Conservation (phyloP, 768 basidiomycete genomes). For the Cystofilobasidium capitatum region DNA sequence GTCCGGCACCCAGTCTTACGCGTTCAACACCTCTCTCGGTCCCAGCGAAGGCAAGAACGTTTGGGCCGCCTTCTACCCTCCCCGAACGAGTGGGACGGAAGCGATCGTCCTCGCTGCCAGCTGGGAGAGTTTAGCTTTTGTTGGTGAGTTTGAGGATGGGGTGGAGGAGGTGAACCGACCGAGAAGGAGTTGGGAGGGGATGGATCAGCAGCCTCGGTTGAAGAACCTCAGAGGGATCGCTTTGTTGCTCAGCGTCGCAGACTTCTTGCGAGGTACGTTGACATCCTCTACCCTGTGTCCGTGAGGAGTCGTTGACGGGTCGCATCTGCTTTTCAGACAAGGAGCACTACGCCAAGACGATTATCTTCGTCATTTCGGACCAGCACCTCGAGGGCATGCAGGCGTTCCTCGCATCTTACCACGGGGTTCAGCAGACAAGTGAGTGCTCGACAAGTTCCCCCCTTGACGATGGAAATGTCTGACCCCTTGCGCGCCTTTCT, state of each 20-base stretch:
- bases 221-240: slow-evolving; percentile 78
- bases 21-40: slow-evolving; percentile 44
- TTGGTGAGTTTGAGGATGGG: slow-evolving; percentile 15
- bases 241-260: slow-evolving; percentile 71
- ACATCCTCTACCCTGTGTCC: neutral
- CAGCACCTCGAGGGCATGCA: slow-evolving; percentile 84
- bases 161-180: neutral
- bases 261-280: slow-evolving; percentile 64
- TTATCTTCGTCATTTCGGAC: slow-evolving; percentile 81
- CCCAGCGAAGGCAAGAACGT: slow-evolving; percentile 57
- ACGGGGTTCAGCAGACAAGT: slow-evolving; percentile 61
- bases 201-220: neutral
- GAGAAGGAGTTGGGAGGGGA: slow-evolving; percentile 17
- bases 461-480: neutral
- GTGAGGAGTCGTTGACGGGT: neutral
- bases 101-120: slow-evolving; percentile 85
- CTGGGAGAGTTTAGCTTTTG: slow-evolving; percentile 55
- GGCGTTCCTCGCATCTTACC: slow-evolving; percentile 80
- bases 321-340: slow-evolving; percentile 47
- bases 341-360: slow-evolving; percentile 82
- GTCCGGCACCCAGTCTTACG: slow-evolving; percentile 60
- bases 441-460: slow-evolving; percentile 30
- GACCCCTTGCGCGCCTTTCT: neutral
- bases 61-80: slow-evolving; percentile 71
- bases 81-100: slow-evolving; percentile 85